Evolutionary conservation across 352 stramenopile species (phyloP), one percentile per base, ranked within the genome.

Genomic region (Pythium folliculosum): DNA sequence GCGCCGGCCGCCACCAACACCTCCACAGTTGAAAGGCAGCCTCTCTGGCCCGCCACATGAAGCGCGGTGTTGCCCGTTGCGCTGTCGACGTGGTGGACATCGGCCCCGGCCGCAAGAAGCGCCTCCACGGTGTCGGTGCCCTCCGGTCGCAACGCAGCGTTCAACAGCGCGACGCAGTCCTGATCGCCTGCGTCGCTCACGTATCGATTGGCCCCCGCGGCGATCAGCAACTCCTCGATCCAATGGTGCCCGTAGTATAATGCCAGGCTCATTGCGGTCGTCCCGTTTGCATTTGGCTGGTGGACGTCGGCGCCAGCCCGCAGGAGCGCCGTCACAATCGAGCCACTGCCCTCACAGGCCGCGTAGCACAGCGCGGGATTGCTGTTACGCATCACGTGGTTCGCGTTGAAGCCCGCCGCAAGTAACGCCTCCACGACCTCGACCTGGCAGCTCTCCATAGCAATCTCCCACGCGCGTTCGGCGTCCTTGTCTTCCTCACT

Each of bases 391-490:
- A 43, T 43, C 37, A 17, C 14, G 10, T 17, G n/a, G 32, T 66
- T 53, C 14, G 52, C 60, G n/a, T 66, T 37, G 8, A 25, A 37
- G 21, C 35, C 22, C 2, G 5, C 25, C 16, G 27, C 19, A 14
- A 64, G 45, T 19, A 64, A 9, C 21, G 35, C 17, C 19, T 64
- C 19, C 30, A 64, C 44, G 1, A 47, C n/a, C 5, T 45, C 25
- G 6, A 38, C 27, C 13, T 62, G 40, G 40, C 40, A 38, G 50
- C 19, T 43, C 37, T 43, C 37, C 37, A 43, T 17, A 17, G 37
- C 37, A 43, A 43, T 43, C 37, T 12, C 14, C 37, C 37, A 43
- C 37, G 37, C 37, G 10, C 9, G 9, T 3, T 43, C 37, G 37
- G 14, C 37, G 37, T 43, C 37, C 10, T 43, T 13, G 37, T 43